phyloP scores from a whole-genome alignment of 345 rosid genomes.

The Moricandia arvensis region DNA sequence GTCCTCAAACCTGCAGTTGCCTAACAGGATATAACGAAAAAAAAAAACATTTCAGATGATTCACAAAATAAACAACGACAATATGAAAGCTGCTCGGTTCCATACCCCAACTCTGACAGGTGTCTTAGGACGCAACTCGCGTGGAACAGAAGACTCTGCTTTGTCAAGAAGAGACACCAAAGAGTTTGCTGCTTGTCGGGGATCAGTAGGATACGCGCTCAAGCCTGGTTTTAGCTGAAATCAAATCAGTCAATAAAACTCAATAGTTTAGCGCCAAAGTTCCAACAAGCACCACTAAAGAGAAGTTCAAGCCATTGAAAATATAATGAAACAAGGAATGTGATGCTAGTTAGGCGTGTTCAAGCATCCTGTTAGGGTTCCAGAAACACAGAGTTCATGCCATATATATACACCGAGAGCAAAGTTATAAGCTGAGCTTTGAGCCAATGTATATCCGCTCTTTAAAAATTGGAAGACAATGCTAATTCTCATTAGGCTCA shows the following conservation, averaged over 20 bases:
- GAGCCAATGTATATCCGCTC: background rate
- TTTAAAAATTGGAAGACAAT: too few species aligned
- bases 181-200: slow-evolving; percentile 70
- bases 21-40: slow-evolving; percentile 32
- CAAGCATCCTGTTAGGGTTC: slow-evolving; percentile 12
- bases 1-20: slow-evolving; percentile 98
- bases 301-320: background rate
- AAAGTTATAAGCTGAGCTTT: background rate
- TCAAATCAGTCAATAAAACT: background rate
- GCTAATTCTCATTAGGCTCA: too few species aligned
- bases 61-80: background rate
- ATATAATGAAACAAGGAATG: background rate
- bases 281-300: slow-evolving; percentile 8
- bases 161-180: slow-evolving; percentile 67
- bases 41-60: background rate
- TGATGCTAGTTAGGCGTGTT: background rate
- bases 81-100: background rate
- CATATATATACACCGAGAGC: background rate
- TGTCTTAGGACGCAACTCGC: slow-evolving; percentile 63
- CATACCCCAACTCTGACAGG: slow-evolving; percentile 99
- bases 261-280: slow-evolving; percentile 16
- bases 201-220: slow-evolving; percentile 77
- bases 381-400: slow-evolving; percentile 9
- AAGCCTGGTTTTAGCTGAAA: slow-evolving; percentile 80
- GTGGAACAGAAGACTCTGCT: slow-evolving; percentile 83